Evolutionary conservation across 2,329 filamentous ascomycete genomes (phyloP), one percentile per base, ranked within the genome.

Genomic region (Fusarium sp.): DNA sequence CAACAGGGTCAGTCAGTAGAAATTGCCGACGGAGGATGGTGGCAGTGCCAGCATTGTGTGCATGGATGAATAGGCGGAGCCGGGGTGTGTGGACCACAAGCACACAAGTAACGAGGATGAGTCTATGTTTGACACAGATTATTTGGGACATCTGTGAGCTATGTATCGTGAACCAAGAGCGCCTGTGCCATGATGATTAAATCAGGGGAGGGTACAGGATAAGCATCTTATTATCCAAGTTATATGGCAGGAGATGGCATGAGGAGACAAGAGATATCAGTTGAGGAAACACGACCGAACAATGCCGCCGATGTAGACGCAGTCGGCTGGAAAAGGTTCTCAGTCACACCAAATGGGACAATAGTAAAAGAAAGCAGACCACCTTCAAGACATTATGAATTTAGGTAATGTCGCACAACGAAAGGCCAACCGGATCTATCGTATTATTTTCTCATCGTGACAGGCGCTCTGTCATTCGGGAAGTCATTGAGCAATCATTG

Each of bases 1-100:
- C 47, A 48, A 55, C 23, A 48, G 37, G 55, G 34, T 34, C 45
- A 42, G 49, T 48, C 51, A 48, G 54, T 59, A 68, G 45, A 59
- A 63, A 63, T 53, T 64, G 68, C 41, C 56, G 63, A 71, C 45
- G 63, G 55, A 55, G 63, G 59, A 71, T 56, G 53, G 68, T 70
- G 67, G 67, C 67, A 70, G 67, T 71, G 68, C 63, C 58, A 55
- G 67, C 47, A 50, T 63, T 56, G 54, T 68, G 68, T 65, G 49
- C 49, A 53, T 53, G 49, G 49, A 68, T 71, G 55, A 54, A 53
- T 58, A 68, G 37, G 61, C 66, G 66, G 66, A 69, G 59, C 65
- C 63, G 48, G 60, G 54, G 65, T 56, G 67, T 64, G 67, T 71
- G 63, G 68, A 60, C 58, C 68, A 58, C 32, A 55, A 42, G 28